A percentile compares a stretch with the other conserved stretches of the same genome.
phyloP scores from a whole-genome alignment of 1,284 basidiomycete genomes.

The Termitomyces sp. region DNA sequence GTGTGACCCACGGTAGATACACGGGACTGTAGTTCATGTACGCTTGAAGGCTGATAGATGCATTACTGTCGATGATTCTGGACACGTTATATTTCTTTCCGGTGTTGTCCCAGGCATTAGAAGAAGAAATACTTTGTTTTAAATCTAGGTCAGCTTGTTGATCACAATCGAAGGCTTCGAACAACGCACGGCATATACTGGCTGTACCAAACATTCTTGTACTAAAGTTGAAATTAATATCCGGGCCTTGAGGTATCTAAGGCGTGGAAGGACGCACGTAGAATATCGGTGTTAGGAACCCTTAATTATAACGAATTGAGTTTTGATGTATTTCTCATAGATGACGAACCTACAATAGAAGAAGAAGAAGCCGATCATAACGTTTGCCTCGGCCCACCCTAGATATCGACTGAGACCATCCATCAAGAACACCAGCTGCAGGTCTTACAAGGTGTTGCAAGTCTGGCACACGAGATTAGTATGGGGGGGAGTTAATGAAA shows the following conservation, averaged over 20 bases:
- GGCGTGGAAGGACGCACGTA: slow-evolving; percentile 33
- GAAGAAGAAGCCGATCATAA: slow-evolving; percentile 72
- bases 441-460: slow-evolving; percentile 48
- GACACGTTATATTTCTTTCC: slow-evolving; percentile 66
- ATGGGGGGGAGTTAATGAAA: slow-evolving; percentile 16
- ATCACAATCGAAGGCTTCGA: neutral
- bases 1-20: slow-evolving; percentile 57
- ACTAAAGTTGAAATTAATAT: slow-evolving; percentile 28
- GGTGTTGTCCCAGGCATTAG: slow-evolving; percentile 55
- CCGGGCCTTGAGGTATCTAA: neutral
- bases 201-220: slow-evolving; percentile 59
- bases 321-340: slow-evolving; percentile 1
- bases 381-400: slow-evolving; percentile 75
- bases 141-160: neutral
- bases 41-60: slow-evolving; percentile 54
- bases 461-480: slow-evolving; percentile 36
- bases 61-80: slow-evolving; percentile 55
- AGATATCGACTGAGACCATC: neutral
- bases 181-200: slow-evolving; percentile 47
- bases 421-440: neutral
- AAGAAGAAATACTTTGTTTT: slow-evolving; percentile 46
- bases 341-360: slow-evolving; percentile 49
- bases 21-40: slow-evolving; percentile 82
- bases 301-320: slow-evolving; percentile 21
- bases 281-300: slow-evolving; percentile 66